These are phyloP conservation scores for Oryza glaberrima DNA, from an alignment of 176 grass and related monocot genomes.

Conservation along the genomic window DNA sequence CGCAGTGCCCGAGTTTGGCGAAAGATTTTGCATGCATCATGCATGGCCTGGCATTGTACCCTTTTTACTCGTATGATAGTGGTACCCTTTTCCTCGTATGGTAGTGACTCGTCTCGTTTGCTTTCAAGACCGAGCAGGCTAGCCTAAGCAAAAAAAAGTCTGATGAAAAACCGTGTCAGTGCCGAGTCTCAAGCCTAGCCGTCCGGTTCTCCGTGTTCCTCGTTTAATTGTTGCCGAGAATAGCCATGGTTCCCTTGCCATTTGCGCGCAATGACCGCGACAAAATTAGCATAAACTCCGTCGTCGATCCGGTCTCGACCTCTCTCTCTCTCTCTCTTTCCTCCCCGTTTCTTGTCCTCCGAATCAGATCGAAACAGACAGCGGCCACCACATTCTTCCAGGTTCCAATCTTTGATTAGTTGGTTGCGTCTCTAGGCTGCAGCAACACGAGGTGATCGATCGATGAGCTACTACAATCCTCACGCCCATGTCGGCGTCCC, in stretches of 20 bases:
- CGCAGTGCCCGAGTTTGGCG: too few species aligned
- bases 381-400: neutral
- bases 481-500: conserved; percentile 53
- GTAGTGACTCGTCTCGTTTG: too few species aligned
- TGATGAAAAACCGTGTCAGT: too few species aligned
- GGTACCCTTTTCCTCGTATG: too few species aligned
- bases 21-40: too few species aligned
- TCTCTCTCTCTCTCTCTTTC: too few species aligned
- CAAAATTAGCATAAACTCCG: neutral
- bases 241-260: neutral
- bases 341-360: neutral
- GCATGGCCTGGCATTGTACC: too few species aligned
- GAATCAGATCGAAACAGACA: neutral
- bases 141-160: too few species aligned
- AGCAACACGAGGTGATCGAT: neutral
- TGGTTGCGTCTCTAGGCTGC: neutral
- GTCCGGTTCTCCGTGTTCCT: neutral
- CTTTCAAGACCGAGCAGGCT: too few species aligned
- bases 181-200: neutral
- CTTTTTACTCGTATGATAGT: too few species aligned
- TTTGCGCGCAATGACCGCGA: neutral
- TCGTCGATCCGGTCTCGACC: neutral
- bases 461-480: conserved; percentile 76
- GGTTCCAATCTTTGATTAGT: neutral
- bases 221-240: conserved; percentile 22